Evolutionary conservation across 2,329 filamentous ascomycete genomes (phyloP), one percentile per base, ranked within the genome.

Genomic region (Nothomitra cinnamomea): DNA sequence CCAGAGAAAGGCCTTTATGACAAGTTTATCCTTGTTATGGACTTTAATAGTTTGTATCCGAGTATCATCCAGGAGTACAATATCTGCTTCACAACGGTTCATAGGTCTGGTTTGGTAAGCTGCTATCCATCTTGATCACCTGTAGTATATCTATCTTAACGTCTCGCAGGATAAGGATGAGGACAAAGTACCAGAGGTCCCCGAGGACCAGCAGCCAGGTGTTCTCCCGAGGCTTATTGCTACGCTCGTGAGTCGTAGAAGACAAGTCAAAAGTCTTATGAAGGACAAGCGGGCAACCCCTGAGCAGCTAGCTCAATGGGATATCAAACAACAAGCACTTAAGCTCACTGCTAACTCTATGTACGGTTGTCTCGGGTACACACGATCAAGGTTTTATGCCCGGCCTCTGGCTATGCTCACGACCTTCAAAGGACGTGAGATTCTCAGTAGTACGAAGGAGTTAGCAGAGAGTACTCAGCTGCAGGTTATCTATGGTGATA

Each of bases 41-140:
- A 98, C 73, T 98, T 98, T 74, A 98, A 98, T 76, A 95, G 89
- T 61, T 74, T 98, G 57, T 98, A 98, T 63, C 92, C 92, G 32
- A 95, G 87, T 64, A 96, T 98, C 63, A 98, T 98, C 57, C 94
- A 98, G 64, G 94, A 98, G 75, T 98, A 82, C 72, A 98, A 98
- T 69, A 98, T 98, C 61, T 98, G 94, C 72, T 98, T 98, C 69
- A 98, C 92, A 1, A 98, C 94, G 0, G 88, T 98, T 5, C 86
- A 96, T 57, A 77, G 92, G 60, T 74, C 78, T 41, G 72, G 78
- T 56, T 70, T 83, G 61, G 84, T 87, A 76, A 72, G 80, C 68
- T 22, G 25, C 43, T n/a, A 3, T 36, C 51, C 10, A 21, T 17
- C 53, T 3, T 45, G 41, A 13, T 25, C 6, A 22, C 2, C 13